Evolutionary conservation across 2,329 filamentous ascomycete genomes (phyloP).

Genomic region (Fusarium sacchari): DNA sequence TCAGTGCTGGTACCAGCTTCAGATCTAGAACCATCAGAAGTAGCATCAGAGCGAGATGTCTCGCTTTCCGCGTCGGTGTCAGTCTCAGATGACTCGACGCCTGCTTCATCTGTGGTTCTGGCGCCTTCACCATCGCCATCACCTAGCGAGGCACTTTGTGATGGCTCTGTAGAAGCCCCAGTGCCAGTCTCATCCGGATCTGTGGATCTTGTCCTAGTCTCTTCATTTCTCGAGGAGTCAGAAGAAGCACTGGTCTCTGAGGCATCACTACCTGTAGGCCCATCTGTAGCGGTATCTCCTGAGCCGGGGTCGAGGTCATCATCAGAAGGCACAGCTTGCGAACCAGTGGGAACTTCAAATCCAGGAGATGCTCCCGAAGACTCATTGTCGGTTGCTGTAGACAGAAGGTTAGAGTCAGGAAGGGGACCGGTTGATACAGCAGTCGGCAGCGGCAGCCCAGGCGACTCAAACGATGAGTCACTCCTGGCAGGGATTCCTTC

Average conservation of each 20-base stretch:
- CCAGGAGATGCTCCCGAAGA: background rate
- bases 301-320: background rate
- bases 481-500: background rate
- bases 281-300: background rate
- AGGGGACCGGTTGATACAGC: background rate
- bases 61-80: background rate
- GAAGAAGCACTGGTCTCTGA: rapidly evolving
- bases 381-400: background rate
- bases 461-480: background rate
- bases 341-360: background rate
- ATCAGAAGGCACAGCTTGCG: background rate
- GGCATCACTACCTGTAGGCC: rapidly evolving
- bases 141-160: background rate
- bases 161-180: background rate
- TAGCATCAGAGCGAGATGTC: too few relatives aligned
- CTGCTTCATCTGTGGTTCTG: background rate
- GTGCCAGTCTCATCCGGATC: background rate
- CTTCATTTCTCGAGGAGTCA: background rate
- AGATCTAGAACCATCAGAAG: background rate
- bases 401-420: background rate
- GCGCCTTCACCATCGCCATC: background rate
- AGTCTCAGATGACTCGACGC: background rate
- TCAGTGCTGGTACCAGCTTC: background rate
- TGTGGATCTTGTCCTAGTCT: rapidly evolving
- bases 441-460: background rate